phyloP scores from a whole-genome alignment of 176 grass and related monocot genomes.

The Oryza brachyantha region DNA sequence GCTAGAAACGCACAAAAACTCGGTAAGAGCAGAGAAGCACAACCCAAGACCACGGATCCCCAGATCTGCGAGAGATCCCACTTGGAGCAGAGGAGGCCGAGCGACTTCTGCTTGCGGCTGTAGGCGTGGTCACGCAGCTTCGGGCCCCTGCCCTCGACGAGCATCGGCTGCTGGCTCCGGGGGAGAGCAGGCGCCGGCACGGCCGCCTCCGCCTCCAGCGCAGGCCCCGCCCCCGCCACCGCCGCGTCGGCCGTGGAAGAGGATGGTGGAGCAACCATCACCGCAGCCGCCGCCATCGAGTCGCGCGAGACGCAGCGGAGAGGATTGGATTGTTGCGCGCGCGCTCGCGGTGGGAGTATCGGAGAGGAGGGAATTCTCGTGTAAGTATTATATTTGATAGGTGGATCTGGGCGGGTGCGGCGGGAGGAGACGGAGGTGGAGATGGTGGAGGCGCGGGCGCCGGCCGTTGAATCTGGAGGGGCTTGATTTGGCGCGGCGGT shows the following conservation, averaged over 20 bases:
- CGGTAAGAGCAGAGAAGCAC: neutral
- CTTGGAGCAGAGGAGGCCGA: slow-evolving; percentile 91
- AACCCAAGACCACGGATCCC: neutral
- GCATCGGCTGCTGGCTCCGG: neutral
- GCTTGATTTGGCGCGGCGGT: slow-evolving; percentile 40
- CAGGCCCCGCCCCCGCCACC: neutral
- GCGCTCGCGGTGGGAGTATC: neutral
- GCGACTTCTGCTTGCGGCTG: slow-evolving; percentile 89
- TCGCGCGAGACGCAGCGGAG: neutral
- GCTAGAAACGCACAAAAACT: slow-evolving; percentile 31
- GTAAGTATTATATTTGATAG: slow-evolving; percentile 20
- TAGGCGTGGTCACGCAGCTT: slow-evolving; percentile 58
- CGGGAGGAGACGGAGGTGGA: no score
- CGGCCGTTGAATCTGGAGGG: slow-evolving; percentile 41
- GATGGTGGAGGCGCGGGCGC: no score
- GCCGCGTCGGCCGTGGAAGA: slow-evolving; percentile 9
- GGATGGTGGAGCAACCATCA: slow-evolving; percentile 11
- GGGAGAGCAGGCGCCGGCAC: neutral
- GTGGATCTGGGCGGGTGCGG: slow-evolving; percentile 4
- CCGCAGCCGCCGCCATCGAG: neutral
- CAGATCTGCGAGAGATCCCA: slow-evolving; percentile 10
- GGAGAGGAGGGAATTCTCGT: slow-evolving; percentile 18
- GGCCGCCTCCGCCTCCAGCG: no score
- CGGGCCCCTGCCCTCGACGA: neutral
- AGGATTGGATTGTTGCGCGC: slow-evolving; percentile 14